These are phyloP conservation scores for Rhexocercosporidium sp. DNA, from an alignment of 2,329 filamentous ascomycete genomes.

Conservation along the genomic window DNA sequence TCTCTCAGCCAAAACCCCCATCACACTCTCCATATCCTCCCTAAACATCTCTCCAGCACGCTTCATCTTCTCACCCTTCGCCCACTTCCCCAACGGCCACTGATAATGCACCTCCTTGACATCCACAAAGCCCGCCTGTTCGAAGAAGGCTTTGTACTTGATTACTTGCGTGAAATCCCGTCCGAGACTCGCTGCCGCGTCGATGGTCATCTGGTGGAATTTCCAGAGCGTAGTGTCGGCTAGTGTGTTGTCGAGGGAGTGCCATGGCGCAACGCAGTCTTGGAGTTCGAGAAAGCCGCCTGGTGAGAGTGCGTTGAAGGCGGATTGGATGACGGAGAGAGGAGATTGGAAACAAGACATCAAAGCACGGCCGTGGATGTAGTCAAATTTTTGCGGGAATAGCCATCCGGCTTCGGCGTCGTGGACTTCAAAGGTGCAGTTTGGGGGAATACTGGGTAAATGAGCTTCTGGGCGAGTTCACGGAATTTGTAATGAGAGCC, in stretches of 20 bases:
- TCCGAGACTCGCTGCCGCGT: constrained; percentile 1
- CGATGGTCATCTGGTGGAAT: constrained; percentile 11
- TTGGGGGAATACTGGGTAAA: constrained; percentile 52
- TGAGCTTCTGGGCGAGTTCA: not conserved
- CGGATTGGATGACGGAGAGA: not conserved
- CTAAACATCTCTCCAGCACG: constrained; percentile 19
- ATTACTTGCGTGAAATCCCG: constrained; percentile 9
- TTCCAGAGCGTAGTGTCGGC: not conserved
- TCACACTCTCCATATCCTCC: constrained; percentile 17
- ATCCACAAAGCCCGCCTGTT: constrained; percentile 36
- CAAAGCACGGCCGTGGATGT: constrained; percentile 27
- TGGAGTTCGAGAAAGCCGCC: constrained; percentile 17
- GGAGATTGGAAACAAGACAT: constrained; percentile 11
- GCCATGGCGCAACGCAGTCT: constrained; percentile 12
- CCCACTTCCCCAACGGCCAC: constrained; percentile 41
- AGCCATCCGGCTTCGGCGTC: constrained; percentile 48
- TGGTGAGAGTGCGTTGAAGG: not conserved
- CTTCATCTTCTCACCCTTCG: constrained; percentile 35
- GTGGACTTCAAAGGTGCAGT: constrained; percentile 67
- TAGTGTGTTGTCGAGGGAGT: not conserved
- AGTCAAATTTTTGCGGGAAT: constrained; percentile 36
- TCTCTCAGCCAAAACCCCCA: constrained; percentile 11
- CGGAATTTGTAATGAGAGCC: not conserved
- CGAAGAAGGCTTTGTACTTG: constrained; percentile 12
- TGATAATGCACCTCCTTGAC: constrained; percentile 32